phyloP scores from a whole-genome alignment of 1,139 yeast genomes.

The Yamadazyma jaroonii region DNA sequence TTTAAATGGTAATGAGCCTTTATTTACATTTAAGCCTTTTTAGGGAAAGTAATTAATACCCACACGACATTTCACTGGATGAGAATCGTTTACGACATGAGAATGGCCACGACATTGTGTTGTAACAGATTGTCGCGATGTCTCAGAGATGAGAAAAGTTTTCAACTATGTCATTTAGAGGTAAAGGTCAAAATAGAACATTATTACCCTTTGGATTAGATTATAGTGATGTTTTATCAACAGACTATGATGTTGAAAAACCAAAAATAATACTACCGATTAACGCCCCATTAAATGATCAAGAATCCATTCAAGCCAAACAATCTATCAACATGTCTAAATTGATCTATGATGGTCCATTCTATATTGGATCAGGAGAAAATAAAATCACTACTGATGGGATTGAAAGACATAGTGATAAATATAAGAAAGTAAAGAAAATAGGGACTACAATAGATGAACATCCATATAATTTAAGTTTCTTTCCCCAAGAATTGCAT shows the following conservation, averaged over 20 bases:
- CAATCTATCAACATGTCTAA: constrained; percentile 60
- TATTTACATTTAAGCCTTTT: constrained; percentile 1
- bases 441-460: constrained; percentile 79
- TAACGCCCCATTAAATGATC: constrained; percentile 55
- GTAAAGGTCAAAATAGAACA: constrained; percentile 19
- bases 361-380: constrained; percentile 60
- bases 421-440: constrained; percentile 66
- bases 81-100: no score
- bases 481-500: constrained; percentile 81
- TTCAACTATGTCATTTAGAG: constrained; percentile 3
- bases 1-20: constrained; percentile 6
- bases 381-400: constrained; percentile 42
- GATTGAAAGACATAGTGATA: constrained; percentile 71
- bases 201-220: constrained; percentile 68
- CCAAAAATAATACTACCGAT: constrained; percentile 58
- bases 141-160: background rate
- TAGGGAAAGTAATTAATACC: constrained; percentile 2
- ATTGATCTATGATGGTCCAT: constrained; percentile 69
- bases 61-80: constrained; percentile 1
- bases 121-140: background rate
- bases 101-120: no score
- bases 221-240: constrained; percentile 51
- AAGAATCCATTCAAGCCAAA: constrained; percentile 61
- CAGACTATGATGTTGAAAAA: constrained; percentile 30
- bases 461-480: constrained; percentile 70